These are phyloP conservation scores for Fremontodendron californicum DNA, from an alignment of 345 rosid genomes.

Conservation along the genomic window DNA sequence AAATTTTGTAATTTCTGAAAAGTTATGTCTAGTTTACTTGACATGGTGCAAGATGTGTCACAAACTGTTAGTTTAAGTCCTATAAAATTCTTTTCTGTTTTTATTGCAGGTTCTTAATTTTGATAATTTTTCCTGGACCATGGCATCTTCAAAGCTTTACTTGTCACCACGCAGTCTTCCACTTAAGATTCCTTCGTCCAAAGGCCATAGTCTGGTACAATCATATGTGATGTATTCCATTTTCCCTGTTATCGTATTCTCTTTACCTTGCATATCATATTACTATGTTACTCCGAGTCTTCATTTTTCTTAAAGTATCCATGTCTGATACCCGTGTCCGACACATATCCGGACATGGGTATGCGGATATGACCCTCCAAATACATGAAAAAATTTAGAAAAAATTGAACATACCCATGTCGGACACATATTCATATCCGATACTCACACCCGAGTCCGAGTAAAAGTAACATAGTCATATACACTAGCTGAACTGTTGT, in stretches of 20 bases:
- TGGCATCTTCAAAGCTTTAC: constrained; percentile 82
- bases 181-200: constrained; percentile 93
- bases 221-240: constrained; percentile 5
- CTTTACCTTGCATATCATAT: not conserved
- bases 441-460: too few species aligned
- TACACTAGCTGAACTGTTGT: too few species aligned
- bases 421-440: too few species aligned
- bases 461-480: too few species aligned
- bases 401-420: too few species aligned
- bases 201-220: constrained; percentile 93
- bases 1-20: not conserved
- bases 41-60: not conserved
- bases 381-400: too few species aligned
- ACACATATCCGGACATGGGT: too few species aligned
- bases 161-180: constrained; percentile 92
- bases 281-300: too few species aligned
- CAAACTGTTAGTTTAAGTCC: not conserved
- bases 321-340: too few species aligned
- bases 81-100: constrained; percentile 2
- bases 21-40: not conserved
- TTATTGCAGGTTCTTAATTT: constrained; percentile 68
- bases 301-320: too few species aligned
- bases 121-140: constrained; percentile 73
- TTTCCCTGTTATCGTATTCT: not conserved
- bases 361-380: too few species aligned